phyloP scores from a whole-genome alignment of 805 yeast genomes.

The Saccharomycopsis synnaedendra region DNA sequence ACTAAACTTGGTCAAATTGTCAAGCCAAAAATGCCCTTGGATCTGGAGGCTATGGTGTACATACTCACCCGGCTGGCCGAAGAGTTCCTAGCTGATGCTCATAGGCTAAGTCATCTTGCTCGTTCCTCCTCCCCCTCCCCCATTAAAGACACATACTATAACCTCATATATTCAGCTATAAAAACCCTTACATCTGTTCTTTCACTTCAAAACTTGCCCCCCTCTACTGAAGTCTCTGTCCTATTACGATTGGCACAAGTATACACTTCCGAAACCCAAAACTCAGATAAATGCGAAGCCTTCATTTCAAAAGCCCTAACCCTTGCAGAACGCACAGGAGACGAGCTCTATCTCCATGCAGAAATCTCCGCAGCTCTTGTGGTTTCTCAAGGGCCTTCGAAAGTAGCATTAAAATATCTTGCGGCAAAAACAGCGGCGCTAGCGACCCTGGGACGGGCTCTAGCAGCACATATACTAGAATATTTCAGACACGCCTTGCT shows the following conservation, averaged over 20 bases:
- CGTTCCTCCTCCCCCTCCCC: not conserved
- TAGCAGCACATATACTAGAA: not conserved
- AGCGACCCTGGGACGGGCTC: slow-evolving; percentile 4
- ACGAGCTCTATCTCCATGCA: slow-evolving; percentile 6
- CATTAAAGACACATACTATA: slow-evolving; percentile 1
- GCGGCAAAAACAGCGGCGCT: slow-evolving; percentile 11
- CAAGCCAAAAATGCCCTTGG: not conserved
- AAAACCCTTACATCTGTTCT: slow-evolving; percentile 7
- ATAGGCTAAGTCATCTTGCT: slow-evolving; percentile 1
- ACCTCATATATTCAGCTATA: slow-evolving; percentile 11
- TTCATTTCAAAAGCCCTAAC: slow-evolving; percentile 15
- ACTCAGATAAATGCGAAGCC: slow-evolving; percentile 4
- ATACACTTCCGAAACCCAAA: slow-evolving; percentile 12
- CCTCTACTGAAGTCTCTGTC: slow-evolving; percentile 6
- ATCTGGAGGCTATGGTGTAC: slow-evolving; percentile 6
- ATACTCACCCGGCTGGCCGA: slow-evolving; percentile 3
- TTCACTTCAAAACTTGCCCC: slow-evolving; percentile 8
- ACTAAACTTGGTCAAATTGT: not conserved
- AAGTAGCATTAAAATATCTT: slow-evolving; percentile 10
- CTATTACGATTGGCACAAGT: slow-evolving; percentile 12
- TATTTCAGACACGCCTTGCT: too few species aligned
- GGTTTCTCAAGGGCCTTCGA: slow-evolving; percentile 4
- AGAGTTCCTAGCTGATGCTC: slow-evolving; percentile 8
- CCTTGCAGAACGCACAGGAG: slow-evolving; percentile 4
- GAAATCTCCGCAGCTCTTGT: slow-evolving; percentile 11